A percentile compares a stretch with the other conserved stretches of the same genome.
Conservation (phyloP, 140 eudicot genomes). For the Oenanthe javanica region DNA sequence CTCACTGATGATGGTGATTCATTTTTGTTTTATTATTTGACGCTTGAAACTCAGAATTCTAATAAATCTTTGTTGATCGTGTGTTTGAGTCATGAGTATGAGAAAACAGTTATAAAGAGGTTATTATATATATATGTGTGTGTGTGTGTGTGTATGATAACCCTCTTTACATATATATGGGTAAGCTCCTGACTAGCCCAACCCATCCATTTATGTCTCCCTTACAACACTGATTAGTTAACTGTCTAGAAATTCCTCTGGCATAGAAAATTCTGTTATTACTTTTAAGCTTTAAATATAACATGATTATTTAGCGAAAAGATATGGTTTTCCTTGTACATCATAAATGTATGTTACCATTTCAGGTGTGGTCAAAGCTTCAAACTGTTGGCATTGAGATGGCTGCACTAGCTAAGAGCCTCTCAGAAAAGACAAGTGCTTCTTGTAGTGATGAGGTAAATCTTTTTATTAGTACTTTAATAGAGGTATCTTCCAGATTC, state of each 20-base stretch:
- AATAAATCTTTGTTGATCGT: too few species aligned
- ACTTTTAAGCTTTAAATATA: not conserved
- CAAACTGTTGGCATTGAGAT: conserved; percentile 59
- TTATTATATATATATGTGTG: too few species aligned
- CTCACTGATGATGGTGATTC: too few species aligned
- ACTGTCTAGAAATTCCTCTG: not conserved
- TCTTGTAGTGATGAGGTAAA: conserved; percentile 54
- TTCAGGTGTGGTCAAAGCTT: conserved; percentile 82
- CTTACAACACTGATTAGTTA: not conserved
- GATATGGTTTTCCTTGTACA: not conserved
- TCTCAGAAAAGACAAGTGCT: conserved; percentile 47
- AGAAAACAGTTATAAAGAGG: too few species aligned
- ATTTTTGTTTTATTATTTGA: too few species aligned
- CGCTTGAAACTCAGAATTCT: too few species aligned
- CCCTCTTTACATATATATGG: too few species aligned
- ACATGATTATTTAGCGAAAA: not conserved
- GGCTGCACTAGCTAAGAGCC: conserved; percentile 53
- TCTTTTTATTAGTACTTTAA: not conserved
- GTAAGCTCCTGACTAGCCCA: not conserved
- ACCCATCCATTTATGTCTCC: not conserved
- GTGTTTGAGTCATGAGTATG: too few species aligned
- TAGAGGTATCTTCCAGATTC: not conserved
- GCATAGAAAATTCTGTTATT: not conserved
- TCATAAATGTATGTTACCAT: conserved; percentile 7
- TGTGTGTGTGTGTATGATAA: too few species aligned